These are phyloP conservation scores for Ochetophila trinervis DNA, from an alignment of 306 rosid species.

Conservation along the genomic window DNA sequence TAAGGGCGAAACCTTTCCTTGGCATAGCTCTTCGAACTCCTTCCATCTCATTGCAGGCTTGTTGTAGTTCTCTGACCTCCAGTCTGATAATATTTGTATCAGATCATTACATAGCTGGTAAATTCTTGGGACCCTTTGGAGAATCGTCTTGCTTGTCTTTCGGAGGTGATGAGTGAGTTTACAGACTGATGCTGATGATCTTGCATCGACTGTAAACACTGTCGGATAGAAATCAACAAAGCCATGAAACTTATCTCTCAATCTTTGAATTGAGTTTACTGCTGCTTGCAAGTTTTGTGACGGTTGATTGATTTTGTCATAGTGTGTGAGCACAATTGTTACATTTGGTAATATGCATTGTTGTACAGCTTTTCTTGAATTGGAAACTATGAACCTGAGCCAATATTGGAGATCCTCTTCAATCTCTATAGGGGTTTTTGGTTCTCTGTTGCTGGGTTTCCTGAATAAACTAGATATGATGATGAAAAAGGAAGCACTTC, in stretches of 20 bases:
- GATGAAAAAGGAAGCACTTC: slow-evolving; percentile 81
- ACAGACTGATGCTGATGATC: slow-evolving; percentile 81
- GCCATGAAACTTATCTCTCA: slow-evolving; percentile 89
- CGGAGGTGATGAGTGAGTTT: slow-evolving; percentile 75
- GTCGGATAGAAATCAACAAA: slow-evolving; percentile 84
- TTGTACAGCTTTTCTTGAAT: slow-evolving; percentile 75
- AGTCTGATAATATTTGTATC: slow-evolving; percentile 65
- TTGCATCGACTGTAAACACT: slow-evolving; percentile 84
- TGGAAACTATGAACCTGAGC: slow-evolving; percentile 92
- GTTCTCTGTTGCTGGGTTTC: slow-evolving; percentile 77
- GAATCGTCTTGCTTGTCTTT: slow-evolving; percentile 73
- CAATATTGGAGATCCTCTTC: slow-evolving; percentile 95
- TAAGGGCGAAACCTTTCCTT: slow-evolving; percentile 58
- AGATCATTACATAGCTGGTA: slow-evolving; percentile 92
- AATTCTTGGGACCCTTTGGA: slow-evolving; percentile 82
- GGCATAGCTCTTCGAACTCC: slow-evolving; percentile 82
- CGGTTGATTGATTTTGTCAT: slow-evolving; percentile 71
- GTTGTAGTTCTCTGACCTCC: slow-evolving; percentile 91
- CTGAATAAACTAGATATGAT: slow-evolving; percentile 67
- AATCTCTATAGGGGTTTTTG: slow-evolving; percentile 61
- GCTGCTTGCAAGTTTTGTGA: slow-evolving; percentile 64
- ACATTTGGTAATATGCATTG: slow-evolving; percentile 88
- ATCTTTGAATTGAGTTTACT: slow-evolving; percentile 58
- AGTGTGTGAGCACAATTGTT: slow-evolving; percentile 79
- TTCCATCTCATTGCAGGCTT: slow-evolving; percentile 95